Percentiles rank a stretch among this genome's conserved stretches.
Evolutionary conservation across 495 filamentous ascomycete genomes (phyloP).

Genomic region (Penicillium herquei): DNA sequence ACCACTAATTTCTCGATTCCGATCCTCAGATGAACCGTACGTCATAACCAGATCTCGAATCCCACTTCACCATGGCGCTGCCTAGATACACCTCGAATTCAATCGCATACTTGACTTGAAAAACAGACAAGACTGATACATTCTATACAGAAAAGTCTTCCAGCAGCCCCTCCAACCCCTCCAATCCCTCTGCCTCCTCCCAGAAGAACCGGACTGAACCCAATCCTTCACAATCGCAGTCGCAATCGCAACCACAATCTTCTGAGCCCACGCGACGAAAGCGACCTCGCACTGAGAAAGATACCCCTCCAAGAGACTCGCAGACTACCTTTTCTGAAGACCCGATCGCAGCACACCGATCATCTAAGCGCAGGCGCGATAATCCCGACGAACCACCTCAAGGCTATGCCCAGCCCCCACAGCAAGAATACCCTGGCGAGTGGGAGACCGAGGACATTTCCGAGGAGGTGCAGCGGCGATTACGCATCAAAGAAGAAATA

Average conservation of each 20-base stretch:
- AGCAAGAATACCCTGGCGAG: conserved; percentile 18
- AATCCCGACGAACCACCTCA: conserved; percentile 10
- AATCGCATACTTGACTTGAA: no score
- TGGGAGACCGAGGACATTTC: conserved; percentile 50
- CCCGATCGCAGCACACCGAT: conserved; percentile 1
- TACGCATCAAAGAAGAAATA: conserved; percentile 38
- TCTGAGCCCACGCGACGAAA: conserved; percentile 6
- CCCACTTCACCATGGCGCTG: no score
- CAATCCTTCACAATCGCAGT: no score
- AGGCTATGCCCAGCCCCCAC: conserved; percentile 14
- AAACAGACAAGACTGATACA: not conserved
- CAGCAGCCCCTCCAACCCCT: not conserved
- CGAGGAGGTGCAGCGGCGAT: conserved; percentile 40
- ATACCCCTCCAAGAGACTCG: not conserved
- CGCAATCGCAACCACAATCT: no score
- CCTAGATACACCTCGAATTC: no score
- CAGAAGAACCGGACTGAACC: no score
- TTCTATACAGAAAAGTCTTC: not conserved
- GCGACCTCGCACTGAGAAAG: conserved; percentile 15
- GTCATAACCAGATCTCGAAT: not conserved
- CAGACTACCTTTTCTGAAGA: not conserved
- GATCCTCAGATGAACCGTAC: conserved; percentile 21
- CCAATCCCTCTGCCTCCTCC: no score
- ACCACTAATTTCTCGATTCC: not conserved
- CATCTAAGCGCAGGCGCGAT: conserved; percentile 25